Evolutionary conservation across 805 yeast genomes (phyloP).

Genomic region (Yarrowia sp.): DNA sequence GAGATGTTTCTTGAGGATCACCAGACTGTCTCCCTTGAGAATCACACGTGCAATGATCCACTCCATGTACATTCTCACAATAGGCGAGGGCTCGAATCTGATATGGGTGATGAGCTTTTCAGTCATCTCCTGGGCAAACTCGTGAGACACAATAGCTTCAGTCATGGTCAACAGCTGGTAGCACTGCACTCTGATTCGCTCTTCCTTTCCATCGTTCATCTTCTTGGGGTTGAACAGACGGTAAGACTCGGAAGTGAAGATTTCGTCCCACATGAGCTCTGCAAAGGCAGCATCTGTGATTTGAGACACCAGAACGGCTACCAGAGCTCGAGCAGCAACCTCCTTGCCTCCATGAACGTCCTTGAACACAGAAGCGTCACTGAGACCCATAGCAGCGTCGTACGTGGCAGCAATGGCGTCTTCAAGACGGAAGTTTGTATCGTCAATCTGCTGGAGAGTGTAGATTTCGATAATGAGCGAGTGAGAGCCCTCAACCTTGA

Average conservation of each 20-base stretch:
- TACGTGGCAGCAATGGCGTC: conserved; percentile 60
- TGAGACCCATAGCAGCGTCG: conserved; percentile 47
- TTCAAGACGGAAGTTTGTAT: conserved; percentile 67
- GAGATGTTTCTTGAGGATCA: conserved; percentile 31
- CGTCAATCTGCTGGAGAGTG: conserved; percentile 60
- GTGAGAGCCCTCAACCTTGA: background rate
- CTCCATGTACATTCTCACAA: conserved; percentile 75
- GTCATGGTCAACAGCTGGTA: conserved; percentile 58
- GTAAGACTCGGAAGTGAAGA: conserved; percentile 52
- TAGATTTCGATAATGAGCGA: conserved; percentile 47
- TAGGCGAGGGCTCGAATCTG: conserved; percentile 75
- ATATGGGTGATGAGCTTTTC: conserved; percentile 50
- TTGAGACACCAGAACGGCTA: conserved; percentile 19
- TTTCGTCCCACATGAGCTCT: conserved; percentile 43
- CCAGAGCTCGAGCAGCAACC: conserved; percentile 58
- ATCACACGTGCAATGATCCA: conserved; percentile 69
- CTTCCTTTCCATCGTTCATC: conserved; percentile 73
- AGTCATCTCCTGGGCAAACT: background rate
- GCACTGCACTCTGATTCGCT: conserved; percentile 66
- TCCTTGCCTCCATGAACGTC: conserved; percentile 66
- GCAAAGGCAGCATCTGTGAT: conserved; percentile 27
- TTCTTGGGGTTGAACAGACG: conserved; percentile 59
- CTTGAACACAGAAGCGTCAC: conserved; percentile 7
- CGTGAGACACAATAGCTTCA: conserved; percentile 41
- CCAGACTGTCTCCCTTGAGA: conserved; percentile 38